Percentiles rank a stretch among this genome's conserved stretches.
Evolutionary conservation across 805 yeast genomes (phyloP).

Genomic region (Lipomyces yamanashiensis): DNA sequence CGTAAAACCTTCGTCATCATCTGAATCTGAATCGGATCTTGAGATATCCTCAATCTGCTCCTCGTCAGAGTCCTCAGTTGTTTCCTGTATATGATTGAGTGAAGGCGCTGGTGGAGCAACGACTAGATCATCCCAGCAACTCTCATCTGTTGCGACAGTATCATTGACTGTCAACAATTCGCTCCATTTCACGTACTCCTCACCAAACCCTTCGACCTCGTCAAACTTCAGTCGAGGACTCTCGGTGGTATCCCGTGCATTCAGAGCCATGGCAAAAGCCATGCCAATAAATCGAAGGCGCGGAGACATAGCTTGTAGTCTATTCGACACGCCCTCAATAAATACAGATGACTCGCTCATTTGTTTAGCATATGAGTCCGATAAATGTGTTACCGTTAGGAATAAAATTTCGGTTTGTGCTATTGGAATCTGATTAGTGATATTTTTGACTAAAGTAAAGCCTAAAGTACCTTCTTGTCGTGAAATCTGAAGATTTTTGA

Average conservation of each 20-base stretch:
- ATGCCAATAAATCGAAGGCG: constrained; percentile 60
- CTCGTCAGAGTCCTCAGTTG: constrained; percentile 4
- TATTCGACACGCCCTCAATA: constrained; percentile 56
- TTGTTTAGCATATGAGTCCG: constrained; percentile 1
- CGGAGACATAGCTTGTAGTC: constrained; percentile 56
- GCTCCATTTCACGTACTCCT: constrained; percentile 32
- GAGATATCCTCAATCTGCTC: constrained; percentile 41
- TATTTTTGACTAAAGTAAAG: not conserved
- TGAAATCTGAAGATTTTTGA: constrained; percentile 20
- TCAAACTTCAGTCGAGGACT: constrained; percentile 41
- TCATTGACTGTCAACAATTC: constrained; percentile 26
- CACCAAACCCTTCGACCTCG: constrained; percentile 34
- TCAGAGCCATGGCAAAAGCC: constrained; percentile 55
- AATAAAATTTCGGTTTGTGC: constrained; percentile 20
- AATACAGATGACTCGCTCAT: constrained; percentile 48
- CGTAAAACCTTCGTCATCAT: constrained; percentile 41
- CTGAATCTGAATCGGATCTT: constrained; percentile 7
- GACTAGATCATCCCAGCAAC: constrained; percentile 32
- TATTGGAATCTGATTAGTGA: not conserved
- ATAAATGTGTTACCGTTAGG: constrained; percentile 22
- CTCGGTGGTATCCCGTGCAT: constrained; percentile 32
- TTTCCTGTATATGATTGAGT: constrained; percentile 7
- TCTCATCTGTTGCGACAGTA: constrained; percentile 18
- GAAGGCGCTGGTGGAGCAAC: no score
- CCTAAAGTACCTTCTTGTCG: constrained; percentile 23